Evolutionary conservation across 768 basidiomycete species (phyloP), one percentile per base, ranked within the genome.

Genomic region (Lentinula boryana): DNA sequence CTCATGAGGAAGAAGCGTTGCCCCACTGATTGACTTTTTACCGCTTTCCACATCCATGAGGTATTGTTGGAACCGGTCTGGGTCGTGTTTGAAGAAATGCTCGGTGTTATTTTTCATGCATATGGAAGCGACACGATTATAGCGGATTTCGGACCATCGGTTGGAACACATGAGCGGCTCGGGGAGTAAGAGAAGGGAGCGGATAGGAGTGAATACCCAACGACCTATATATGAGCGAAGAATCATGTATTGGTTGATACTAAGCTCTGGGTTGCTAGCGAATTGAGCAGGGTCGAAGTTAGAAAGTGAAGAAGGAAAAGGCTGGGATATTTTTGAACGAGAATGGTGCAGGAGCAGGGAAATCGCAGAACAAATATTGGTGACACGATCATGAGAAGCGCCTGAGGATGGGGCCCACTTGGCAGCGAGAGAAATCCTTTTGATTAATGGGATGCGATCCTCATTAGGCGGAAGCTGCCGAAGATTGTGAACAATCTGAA

Each of bases 361-460:
- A 48, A 91, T 80, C 40, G 87, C 87, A 0, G 88, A 85, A 4
- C 84, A 70, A 63, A 91, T 83, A 68, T 86, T 85, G 2, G 84
- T 85, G 60, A 78, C 73, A 9, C 81, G 78, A 65, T 90, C 89
- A 59, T 89, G 88, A 3, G 84, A 76, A 3, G 75, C 73, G 3
- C 69, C 76, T 12, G 84, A 83, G 2, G 82, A 81, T 0, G 89
- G 88, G 0, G 87, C 87, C 88, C 88, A 91, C 69, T 90, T 91
- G 1, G 78, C 78, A 1, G 80, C 86, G 15, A 88, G 78, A 6
- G 81, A 81, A 18, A 90, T 72, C 35, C 75, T 71, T 62, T 71
- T 76, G 5, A 78, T 64, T 23, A 80, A 69, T 4, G 64, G 55
- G 5, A 69, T 62, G 5, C 69, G 72, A 0, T 73, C 69, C 1